A percentile compares a stretch with the other conserved stretches of the same genome.
Conservation (phyloP, 202 grass and related monocot species). For the Schoenoplectus tabernaemontani region DNA sequence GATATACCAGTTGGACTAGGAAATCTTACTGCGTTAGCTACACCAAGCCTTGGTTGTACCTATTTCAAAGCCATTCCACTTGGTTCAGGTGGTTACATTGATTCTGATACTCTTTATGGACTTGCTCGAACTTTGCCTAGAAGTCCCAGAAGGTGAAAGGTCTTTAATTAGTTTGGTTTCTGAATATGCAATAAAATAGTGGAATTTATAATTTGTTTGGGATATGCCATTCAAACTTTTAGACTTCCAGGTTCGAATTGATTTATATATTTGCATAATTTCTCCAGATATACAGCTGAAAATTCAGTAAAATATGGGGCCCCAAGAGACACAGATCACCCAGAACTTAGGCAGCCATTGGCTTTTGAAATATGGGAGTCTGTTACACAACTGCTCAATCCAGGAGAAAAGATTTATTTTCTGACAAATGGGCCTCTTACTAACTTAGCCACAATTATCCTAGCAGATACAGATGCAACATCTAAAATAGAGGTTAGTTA, state of each 20-base stretch:
- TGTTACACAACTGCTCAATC: slow-evolving; percentile 22
- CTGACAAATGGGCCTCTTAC: slow-evolving; percentile 61
- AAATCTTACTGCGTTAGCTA: slow-evolving; percentile 42
- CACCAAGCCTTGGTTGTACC: slow-evolving; percentile 39
- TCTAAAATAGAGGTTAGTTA: slow-evolving; percentile 47
- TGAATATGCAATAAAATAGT: neutral
- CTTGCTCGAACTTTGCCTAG: slow-evolving; percentile 49
- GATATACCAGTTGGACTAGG: slow-evolving; percentile 70
- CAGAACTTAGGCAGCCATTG: slow-evolving; percentile 49
- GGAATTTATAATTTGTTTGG: neutral
- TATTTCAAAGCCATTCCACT: slow-evolving; percentile 54
- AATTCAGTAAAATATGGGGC: slow-evolving; percentile 55
- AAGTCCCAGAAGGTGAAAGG: slow-evolving; percentile 54
- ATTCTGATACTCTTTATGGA: slow-evolving; percentile 63
- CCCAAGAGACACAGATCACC: slow-evolving; percentile 53
- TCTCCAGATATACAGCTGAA: slow-evolving; percentile 49
- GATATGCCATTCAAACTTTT: neutral
- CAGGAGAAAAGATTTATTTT: slow-evolving; percentile 39
- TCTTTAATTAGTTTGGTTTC: neutral
- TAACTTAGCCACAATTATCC: slow-evolving; percentile 55
- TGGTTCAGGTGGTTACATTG: slow-evolving; percentile 53
- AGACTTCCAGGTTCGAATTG: neutral
- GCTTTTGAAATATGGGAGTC: slow-evolving; percentile 51
- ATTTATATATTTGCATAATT: neutral
- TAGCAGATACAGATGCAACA: slow-evolving; percentile 30